Base-by-base conservation (phyloP, 805 yeast species). In the Candida maris region DNA sequence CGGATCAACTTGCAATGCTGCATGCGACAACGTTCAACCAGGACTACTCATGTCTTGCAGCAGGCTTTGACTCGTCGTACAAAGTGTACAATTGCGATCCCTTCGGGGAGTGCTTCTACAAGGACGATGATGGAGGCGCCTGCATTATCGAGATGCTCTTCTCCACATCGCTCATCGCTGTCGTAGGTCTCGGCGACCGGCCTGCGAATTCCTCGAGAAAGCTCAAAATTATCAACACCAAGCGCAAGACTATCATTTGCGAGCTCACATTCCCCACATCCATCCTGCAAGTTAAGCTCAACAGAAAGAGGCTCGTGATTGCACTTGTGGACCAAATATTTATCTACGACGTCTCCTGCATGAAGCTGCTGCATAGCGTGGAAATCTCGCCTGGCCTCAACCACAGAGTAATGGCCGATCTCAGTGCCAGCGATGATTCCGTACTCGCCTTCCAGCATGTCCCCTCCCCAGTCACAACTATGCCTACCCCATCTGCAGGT, bases 121-220 rank as follows among this genome's bases (percentile, higher is more conserved):
- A 54, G 24, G 35, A 44, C 21, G 61, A 65, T 21, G 68, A 67
- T 30, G 81, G 79, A 31, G 75, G 85, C 1, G 73, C 80, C 9
- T 81, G 81, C 2, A 71, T 85, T 1, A 79, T 87, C 8, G 96
- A 88, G 56, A 89, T 93, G 97, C 73, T 91, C 18, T 91, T 88
- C 54, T 73, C 88, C 28, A 87, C 97, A 0, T 83, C 95, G 5
- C 68, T 91, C 25, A 75, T 93, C 17, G 96, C 95, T 0, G 65
- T 86, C 5, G 95, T 86, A 2, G 91, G 88, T 6, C 64, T 77
- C 34, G 91, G 89, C 2, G 85, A 80, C 37, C 81, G 75, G 44
- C 79, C 84, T 2, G 50, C 70, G 2, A 70, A 79, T 13, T 77
- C 86, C 6, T 94, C 95, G n/a, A 70, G 96, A 42, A 77, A 88